Evolutionary conservation across 1,139 yeast genomes (phyloP).

Genomic region (Scheffersomyces titani): DNA sequence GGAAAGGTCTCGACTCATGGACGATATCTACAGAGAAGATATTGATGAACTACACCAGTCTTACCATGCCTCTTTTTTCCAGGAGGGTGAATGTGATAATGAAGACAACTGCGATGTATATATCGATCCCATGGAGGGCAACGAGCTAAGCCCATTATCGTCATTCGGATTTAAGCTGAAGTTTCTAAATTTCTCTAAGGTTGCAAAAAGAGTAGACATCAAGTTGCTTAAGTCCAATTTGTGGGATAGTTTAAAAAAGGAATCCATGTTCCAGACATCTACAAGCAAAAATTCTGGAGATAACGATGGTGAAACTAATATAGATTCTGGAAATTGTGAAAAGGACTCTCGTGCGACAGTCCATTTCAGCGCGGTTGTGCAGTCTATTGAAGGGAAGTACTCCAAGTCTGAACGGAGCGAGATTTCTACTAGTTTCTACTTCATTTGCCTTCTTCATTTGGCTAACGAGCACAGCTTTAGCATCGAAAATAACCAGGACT

Average conservation of each 20-base stretch:
- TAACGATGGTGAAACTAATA: not conserved
- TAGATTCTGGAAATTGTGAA: not conserved
- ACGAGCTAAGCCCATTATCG: not conserved
- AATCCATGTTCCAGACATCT: not conserved
- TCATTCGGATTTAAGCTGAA: not conserved
- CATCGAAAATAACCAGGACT: not conserved
- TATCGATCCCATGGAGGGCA: not conserved
- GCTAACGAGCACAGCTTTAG: constrained; percentile 84
- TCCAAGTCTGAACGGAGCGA: constrained; percentile 46
- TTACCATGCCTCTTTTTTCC: constrained; percentile 11
- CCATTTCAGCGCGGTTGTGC: not conserved
- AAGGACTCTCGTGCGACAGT: not conserved
- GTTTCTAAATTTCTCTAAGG: not conserved
- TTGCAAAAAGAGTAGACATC: constrained; percentile 1
- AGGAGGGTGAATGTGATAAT: constrained; percentile 5
- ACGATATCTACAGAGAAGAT: constrained; percentile 17
- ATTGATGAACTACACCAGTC: constrained; percentile 16
- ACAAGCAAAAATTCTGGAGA: not conserved
- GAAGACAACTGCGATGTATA: not conserved
- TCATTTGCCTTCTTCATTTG: constrained; percentile 79
- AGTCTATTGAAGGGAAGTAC: not conserved
- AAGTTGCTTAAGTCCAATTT: constrained; percentile 6
- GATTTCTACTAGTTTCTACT: constrained; percentile 83
- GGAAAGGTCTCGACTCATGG: constrained; percentile 13
- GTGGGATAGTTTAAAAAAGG: constrained; percentile 5